These are phyloP conservation scores for Musa beccarii DNA, from an alignment of 176 grass and related monocot genomes.

Conservation along the genomic window DNA sequence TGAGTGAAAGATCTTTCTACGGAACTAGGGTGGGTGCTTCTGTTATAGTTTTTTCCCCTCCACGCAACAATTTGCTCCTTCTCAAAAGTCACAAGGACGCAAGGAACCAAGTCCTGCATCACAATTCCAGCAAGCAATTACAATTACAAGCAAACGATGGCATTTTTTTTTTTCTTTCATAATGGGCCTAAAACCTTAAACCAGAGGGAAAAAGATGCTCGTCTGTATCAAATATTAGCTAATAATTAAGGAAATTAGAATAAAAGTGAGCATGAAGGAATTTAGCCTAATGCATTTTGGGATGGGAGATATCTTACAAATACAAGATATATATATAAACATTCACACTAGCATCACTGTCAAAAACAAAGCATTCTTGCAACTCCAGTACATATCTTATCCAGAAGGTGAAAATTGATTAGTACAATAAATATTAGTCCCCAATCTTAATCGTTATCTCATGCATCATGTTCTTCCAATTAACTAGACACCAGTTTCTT, in stretches of 20 bases:
- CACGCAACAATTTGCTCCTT: conserved; percentile 63
- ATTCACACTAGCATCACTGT: not conserved
- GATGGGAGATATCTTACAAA: not conserved
- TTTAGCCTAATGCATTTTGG: not conserved
- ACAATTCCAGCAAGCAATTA: not conserved
- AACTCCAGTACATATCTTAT: not conserved
- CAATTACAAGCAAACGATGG: not conserved
- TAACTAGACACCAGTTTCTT: not conserved
- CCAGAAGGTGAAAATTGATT: too few relatives aligned
- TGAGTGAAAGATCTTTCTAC: conserved; percentile 20
- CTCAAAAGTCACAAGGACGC: conserved; percentile 54
- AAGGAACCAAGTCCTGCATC: conserved; percentile 59
- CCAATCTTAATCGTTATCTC: not conserved
- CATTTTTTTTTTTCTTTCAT: not conserved
- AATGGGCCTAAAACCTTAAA: not conserved
- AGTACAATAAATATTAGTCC: too few relatives aligned
- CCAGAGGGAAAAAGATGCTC: not conserved
- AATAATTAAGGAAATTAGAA: not conserved
- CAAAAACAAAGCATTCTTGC: not conserved
- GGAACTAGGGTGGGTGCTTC: conserved; percentile 18
- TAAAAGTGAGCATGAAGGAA: not conserved
- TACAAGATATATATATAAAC: not conserved
- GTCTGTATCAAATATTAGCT: not conserved
- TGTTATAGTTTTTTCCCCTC: conserved; percentile 48
- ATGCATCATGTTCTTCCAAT: not conserved